Evolutionary conservation across 169 alveolate genomes (phyloP).

Genomic region (Cystoisospora suis): DNA sequence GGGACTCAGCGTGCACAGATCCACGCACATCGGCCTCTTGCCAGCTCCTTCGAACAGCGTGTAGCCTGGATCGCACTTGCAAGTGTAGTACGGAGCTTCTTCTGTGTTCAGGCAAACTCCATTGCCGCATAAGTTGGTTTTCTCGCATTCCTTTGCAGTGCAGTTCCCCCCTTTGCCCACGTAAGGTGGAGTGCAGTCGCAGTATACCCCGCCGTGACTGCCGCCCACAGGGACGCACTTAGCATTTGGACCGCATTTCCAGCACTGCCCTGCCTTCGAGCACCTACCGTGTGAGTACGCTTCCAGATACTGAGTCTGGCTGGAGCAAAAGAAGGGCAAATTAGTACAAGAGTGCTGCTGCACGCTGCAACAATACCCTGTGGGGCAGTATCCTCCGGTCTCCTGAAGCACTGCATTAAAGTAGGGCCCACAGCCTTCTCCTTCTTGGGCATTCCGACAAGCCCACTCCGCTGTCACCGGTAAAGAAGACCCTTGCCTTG

Average conservation of each 20-base stretch:
- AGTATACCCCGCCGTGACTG: conserved; percentile 17
- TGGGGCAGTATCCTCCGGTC: background rate
- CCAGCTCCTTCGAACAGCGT: background rate
- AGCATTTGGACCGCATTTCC: conserved; percentile 32
- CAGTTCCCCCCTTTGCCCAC: conserved; percentile 22
- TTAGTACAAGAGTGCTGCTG: background rate
- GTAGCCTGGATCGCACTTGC: conserved; percentile 31
- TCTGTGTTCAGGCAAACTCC: background rate
- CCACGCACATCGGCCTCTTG: background rate
- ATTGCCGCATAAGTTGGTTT: background rate
- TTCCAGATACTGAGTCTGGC: background rate
- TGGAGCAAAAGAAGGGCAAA: background rate
- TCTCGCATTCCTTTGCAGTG: background rate
- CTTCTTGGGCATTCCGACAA: background rate
- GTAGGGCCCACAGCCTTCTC: conserved; percentile 26
- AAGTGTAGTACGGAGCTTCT: background rate
- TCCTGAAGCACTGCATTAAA: background rate
- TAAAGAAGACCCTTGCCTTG: no score
- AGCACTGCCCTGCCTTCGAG: conserved; percentile 1
- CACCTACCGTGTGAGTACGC: background rate
- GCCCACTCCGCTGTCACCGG: conserved; percentile 25
- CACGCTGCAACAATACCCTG: conserved; percentile 16
- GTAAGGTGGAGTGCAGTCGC: background rate
- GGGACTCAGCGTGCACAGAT: background rate
- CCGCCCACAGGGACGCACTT: background rate